Conservation (phyloP, 1,139 yeast genomes). For the Geotrichum australiense region DNA sequence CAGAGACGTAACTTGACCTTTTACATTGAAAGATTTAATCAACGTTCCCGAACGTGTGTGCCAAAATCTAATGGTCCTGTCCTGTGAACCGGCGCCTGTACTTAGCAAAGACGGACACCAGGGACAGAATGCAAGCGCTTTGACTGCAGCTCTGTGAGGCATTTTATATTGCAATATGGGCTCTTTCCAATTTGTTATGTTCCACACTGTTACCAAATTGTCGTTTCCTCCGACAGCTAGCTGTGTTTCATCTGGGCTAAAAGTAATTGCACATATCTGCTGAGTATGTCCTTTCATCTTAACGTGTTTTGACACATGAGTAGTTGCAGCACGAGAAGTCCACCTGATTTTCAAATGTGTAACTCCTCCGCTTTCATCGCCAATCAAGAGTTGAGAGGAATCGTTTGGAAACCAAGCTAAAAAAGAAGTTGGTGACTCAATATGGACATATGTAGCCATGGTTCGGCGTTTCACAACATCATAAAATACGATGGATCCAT, state of each 20-base stretch:
- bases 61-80: constrained; percentile 59
- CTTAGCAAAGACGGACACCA: constrained; percentile 66
- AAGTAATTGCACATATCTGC: constrained; percentile 41
- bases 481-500: constrained; percentile 44
- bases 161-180: constrained; percentile 45
- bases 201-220: constrained; percentile 64
- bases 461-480: constrained; percentile 24
- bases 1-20: constrained; percentile 62
- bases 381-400: constrained; percentile 43
- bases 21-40: constrained; percentile 44
- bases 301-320: constrained; percentile 21
- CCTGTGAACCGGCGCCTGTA: constrained; percentile 80
- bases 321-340: constrained; percentile 10
- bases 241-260: constrained; percentile 43
- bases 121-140: constrained; percentile 76
- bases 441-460: constrained; percentile 30
- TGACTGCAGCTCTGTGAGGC: constrained; percentile 71
- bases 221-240: constrained; percentile 72
- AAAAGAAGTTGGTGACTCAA: constrained; percentile 46
- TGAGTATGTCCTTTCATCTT: constrained; percentile 24
- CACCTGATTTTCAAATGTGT: constrained; percentile 34
- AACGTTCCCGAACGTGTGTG: constrained; percentile 64
- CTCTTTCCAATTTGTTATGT: constrained; percentile 37
- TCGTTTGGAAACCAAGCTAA: constrained; percentile 54
- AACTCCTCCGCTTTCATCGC: constrained; percentile 65